Conservation (phyloP, 106 monocot genomes). For the Alisma plantagoaquatica region DNA sequence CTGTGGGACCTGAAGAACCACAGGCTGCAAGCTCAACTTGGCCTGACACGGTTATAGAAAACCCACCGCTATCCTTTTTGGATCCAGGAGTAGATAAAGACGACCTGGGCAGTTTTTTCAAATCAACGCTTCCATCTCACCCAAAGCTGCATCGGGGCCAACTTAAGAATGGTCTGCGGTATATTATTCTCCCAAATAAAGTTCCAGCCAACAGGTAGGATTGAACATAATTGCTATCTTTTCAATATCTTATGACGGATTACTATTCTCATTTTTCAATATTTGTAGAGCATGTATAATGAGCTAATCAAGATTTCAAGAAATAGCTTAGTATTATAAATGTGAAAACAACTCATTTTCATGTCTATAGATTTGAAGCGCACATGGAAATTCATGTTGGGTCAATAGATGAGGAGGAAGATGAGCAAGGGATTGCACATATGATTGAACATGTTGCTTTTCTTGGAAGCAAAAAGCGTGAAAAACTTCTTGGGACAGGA, state of each 20-base stretch:
- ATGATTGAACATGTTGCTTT: conserved; percentile 99
- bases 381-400: conserved; percentile 99
- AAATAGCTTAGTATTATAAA: background rate
- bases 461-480: conserved; percentile 98
- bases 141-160: conserved; percentile 79
- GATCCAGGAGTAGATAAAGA: conserved; percentile 30
- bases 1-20: conserved; percentile 87
- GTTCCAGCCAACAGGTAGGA: conserved; percentile 82
- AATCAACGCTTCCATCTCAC: conserved; percentile 62
- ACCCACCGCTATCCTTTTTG: conserved; percentile 32
- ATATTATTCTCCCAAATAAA: conserved; percentile 92
- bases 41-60: conserved; percentile 58
- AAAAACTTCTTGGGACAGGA: conserved; percentile 97
- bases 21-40: conserved; percentile 77
- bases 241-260: background rate
- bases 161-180: conserved; percentile 85
- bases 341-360: too few relatives aligned
- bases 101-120: conserved; percentile 46
- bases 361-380: conserved; percentile 72
- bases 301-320: background rate
- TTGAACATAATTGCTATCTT: background rate
- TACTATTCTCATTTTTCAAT: background rate
- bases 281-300: background rate
- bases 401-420: conserved; percentile 95
- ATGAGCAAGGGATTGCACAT: conserved; percentile 99